Base-by-base conservation (phyloP, 2,329 filamentous ascomycete species). In the Diaporthe helianthi region DNA sequence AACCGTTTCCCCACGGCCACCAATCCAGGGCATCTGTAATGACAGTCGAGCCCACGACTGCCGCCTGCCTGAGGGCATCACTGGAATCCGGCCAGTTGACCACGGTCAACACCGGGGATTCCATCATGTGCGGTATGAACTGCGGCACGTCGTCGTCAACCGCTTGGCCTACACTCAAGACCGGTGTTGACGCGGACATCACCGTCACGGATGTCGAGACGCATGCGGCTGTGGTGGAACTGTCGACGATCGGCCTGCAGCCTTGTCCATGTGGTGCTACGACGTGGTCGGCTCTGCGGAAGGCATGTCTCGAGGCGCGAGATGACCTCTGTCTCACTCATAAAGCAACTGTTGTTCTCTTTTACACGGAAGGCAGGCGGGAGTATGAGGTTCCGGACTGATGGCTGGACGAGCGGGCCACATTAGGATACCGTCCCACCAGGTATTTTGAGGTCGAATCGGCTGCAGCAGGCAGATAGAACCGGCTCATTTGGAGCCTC, bases 121-220 rank as follows among this genome's bases (percentile, higher is more conserved):
- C 90, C 0, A 92, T 92, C 73, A 93, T 94, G 91, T 84, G 85
- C 47, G 92, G 91, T 0, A 86, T 94, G 81, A 89, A 92, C 72
- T 94, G 91, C 71, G 91, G 90, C 0, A 92, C 89, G 0, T 83
- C 92, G 0, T 92, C 90, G 0, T 81, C 81, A 0, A 87, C 85
- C 0, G 89, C 91, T 0, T 94, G 90, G 89, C 83, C 87, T 0
- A 75, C 88, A 0, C 76, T 94, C 4, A 78, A 81, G 9, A 75
- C 80, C 0, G 86, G 89, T 0, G 83, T 93, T 0, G 88, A 92
- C 78, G 86, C 84, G 1, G 86, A 85, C 65, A 78, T 90, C 0
- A 86, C 85, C 0, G 83, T 94, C 0, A 87, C 85, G 0, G 91
- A 92, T 72, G 76, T 78, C 15, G 89, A 93, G 70, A 83, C 87